Evolutionary conservation across 345 rosid species (phyloP), one percentile per base, ranked within the genome.

Genomic region (Citrus inodora): DNA sequence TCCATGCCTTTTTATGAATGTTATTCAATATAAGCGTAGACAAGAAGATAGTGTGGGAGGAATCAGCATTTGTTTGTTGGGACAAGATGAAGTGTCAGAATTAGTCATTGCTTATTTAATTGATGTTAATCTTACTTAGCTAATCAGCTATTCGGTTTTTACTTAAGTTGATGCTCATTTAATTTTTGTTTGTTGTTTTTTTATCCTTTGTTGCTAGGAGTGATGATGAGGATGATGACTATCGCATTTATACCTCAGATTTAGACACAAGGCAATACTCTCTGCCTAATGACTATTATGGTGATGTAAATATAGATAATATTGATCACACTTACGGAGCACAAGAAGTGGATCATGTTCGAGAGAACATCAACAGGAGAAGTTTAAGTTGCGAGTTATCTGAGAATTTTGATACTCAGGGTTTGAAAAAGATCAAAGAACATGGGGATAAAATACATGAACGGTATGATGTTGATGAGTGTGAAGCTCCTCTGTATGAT

Each of bases 201-300:
- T 82, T 35, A 67, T 67, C 61, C 28, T 38, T 42, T 80, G 48
- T 81, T 82, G 75, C 67, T 82, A 91, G 98, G 92, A 94, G 97
- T 88, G 97, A 94, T 74, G 97, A 91, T 48, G 98, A 94, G 75
- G 89, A 89, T 82, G 92, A 89, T 80, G 95, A 87, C 24, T 93
- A 89, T 77, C 86, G 86, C 51, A 87, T 77, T 74, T 92, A 85
- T 83, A 81, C 33, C 56, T 88, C 91, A 60, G 91, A 92, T 78
- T 88, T 86, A 66, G 93, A 85, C 65, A 71, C 89, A 71, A 87
- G 88, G 79, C 87, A 78, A 78, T 88, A 84, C 76, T 61, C 77
- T 83, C 88, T 81, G 79, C 83, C 81, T 81, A 89, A 87, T 79
- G 92, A 89, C 71, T 86, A 84, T 77, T 87, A 85, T 83, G 89